These are phyloP conservation scores for Pseudohalonectria lignicola DNA, from an alignment of 2,329 filamentous ascomycete genomes.

Conservation along the genomic window DNA sequence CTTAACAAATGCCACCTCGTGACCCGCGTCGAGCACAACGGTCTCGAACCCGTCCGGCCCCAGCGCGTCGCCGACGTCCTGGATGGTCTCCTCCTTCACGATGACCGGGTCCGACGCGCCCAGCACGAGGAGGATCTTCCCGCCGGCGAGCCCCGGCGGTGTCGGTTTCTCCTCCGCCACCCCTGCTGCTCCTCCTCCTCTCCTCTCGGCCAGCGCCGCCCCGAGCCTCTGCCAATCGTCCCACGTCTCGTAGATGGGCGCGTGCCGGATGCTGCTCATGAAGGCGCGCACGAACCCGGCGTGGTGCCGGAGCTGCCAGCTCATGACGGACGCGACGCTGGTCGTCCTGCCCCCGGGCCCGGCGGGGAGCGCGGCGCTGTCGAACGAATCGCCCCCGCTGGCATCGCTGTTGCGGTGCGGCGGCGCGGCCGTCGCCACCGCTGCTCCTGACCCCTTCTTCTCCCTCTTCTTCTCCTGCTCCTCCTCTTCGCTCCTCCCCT, in stretches of 20 bases:
- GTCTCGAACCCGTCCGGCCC: slow-evolving; percentile 28
- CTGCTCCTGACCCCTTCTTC: slow-evolving; percentile 2
- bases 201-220: slow-evolving; percentile 30
- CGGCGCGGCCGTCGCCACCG: slow-evolving; percentile 1
- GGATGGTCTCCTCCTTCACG: slow-evolving; percentile 48
- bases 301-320: slow-evolving; percentile 60
- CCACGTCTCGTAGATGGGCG: slow-evolving; percentile 56
- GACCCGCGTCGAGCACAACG: slow-evolving; percentile 19
- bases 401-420: slow-evolving; percentile 21
- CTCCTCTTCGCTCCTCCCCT: slow-evolving; percentile 7
- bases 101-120: slow-evolving; percentile 58
- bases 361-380: slow-evolving; percentile 37
- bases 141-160: slow-evolving; percentile 21
- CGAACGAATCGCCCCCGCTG: slow-evolving; percentile 25
- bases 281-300: slow-evolving; percentile 59
- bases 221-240: slow-evolving; percentile 50
- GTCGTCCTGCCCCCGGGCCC: too few species aligned
- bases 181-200: slow-evolving; percentile 13
- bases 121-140: slow-evolving; percentile 53
- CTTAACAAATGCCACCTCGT: slow-evolving; percentile 5
- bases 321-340: slow-evolving; percentile 50
- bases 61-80: slow-evolving; percentile 44
- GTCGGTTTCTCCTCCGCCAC: slow-evolving; percentile 12
- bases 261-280: slow-evolving; percentile 57
- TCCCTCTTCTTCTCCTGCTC: slow-evolving; percentile 9